Evolutionary conservation across 2,329 filamentous ascomycete species (phyloP).

Genomic region (Talaromyces piceae): DNA sequence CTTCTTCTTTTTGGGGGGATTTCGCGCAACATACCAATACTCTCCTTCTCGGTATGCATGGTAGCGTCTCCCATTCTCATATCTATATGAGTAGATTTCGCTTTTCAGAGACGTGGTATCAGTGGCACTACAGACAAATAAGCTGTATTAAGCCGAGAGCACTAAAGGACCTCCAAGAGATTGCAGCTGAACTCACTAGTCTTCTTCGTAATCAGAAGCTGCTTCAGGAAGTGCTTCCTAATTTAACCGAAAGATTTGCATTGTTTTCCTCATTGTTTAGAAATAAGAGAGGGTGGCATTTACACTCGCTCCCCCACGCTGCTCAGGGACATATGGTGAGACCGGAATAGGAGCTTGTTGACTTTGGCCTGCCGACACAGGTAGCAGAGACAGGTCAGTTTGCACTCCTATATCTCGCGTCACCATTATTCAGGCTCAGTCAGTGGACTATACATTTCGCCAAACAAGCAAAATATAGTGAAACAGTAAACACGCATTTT

Average conservation of each 20-base stretch:
- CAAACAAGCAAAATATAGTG: neutral
- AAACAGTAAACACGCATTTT: neutral
- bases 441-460: neutral
- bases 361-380: neutral
- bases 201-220: slow-evolving; percentile 5
- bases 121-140: slow-evolving; percentile 4
- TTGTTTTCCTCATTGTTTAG: too few relatives aligned
- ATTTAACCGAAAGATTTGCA: neutral
- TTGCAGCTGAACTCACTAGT: neutral
- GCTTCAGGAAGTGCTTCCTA: neutral
- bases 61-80: slow-evolving; percentile 26
- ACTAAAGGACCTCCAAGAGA: neutral
- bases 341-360: neutral
- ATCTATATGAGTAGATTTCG: slow-evolving; percentile 14
- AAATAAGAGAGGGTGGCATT: neutral
- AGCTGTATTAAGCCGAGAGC: neutral
- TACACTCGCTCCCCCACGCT: neutral
- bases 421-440: neutral
- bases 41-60: slow-evolving; percentile 19
- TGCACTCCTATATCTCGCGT: slow-evolving; percentile 3
- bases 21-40: neutral
- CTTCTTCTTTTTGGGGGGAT: too few relatives aligned
- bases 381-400: neutral
- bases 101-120: slow-evolving; percentile 15
- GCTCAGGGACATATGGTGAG: neutral